These are phyloP conservation scores for Spatholobus suberectus DNA, from an alignment of 306 rosid species.

Conservation along the genomic window DNA sequence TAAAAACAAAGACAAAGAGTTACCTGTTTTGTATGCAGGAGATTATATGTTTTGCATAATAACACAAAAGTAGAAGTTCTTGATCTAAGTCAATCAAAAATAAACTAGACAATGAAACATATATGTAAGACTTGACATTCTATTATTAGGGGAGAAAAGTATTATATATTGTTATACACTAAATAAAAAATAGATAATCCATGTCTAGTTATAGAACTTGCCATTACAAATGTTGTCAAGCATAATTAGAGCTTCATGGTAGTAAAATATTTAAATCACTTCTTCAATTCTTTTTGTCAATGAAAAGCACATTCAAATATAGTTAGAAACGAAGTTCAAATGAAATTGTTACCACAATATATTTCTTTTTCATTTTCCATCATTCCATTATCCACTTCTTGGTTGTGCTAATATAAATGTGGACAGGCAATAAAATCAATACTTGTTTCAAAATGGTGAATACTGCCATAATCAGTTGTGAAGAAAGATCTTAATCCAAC, in stretches of 20 bases:
- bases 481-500: constrained; percentile 55
- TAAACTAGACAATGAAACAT: constrained; percentile 29
- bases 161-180: too few relatives aligned
- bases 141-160: background rate
- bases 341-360: constrained; percentile 2
- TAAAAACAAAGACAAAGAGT: background rate
- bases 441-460: constrained; percentile 33
- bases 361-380: background rate
- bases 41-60: background rate
- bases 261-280: constrained; percentile 10
- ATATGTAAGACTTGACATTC: constrained; percentile 6
- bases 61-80: background rate
- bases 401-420: constrained; percentile 19
- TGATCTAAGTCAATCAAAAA: constrained; percentile 21
- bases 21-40: constrained; percentile 25
- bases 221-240: background rate
- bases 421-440: constrained; percentile 1
- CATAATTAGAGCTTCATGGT: constrained; percentile 26
- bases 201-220: background rate
- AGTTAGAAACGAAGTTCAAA: constrained; percentile 20
- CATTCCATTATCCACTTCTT: constrained; percentile 23
- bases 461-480: constrained; percentile 22
- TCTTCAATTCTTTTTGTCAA: constrained; percentile 3
- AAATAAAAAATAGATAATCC: constrained; percentile 5
- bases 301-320: constrained; percentile 3